These are phyloP conservation scores for Punctularia strigosozonata DNA, from an alignment of 768 basidiomycete species.

Conservation along the genomic window DNA sequence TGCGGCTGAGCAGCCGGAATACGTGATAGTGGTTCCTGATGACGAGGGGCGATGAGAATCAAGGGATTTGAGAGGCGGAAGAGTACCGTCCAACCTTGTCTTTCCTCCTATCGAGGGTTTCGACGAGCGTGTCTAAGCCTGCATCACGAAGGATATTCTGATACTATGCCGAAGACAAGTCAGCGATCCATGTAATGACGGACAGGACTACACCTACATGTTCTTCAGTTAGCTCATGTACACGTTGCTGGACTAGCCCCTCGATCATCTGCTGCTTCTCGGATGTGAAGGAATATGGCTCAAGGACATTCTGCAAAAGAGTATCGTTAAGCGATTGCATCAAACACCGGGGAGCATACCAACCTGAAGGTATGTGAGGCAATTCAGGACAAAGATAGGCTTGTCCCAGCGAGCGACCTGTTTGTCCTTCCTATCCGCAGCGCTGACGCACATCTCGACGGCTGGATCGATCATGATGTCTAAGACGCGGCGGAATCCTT, in stretches of 20 bases:
- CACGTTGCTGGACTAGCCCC: slow-evolving; percentile 45
- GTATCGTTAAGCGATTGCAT: too few relatives aligned
- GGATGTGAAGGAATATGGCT: slow-evolving; percentile 55
- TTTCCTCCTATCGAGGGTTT: slow-evolving; percentile 29
- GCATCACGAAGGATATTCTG: slow-evolving; percentile 40
- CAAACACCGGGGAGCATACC: slow-evolving; percentile 9
- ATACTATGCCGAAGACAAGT: slow-evolving; percentile 23
- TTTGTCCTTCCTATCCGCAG: slow-evolving; percentile 53
- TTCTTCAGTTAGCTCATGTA: slow-evolving; percentile 58
- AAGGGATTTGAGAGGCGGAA: background rate
- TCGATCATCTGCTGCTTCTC: slow-evolving; percentile 50
- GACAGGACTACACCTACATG: slow-evolving; percentile 47
- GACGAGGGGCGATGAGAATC: background rate
- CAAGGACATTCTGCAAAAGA: slow-evolving; percentile 42
- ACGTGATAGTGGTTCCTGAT: slow-evolving; percentile 71
- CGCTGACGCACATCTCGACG: slow-evolving; percentile 58
- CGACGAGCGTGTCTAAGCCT: slow-evolving; percentile 35
- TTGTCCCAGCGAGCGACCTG: slow-evolving; percentile 62
- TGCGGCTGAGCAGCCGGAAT: slow-evolving; percentile 54
- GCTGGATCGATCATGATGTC: slow-evolving; percentile 82
- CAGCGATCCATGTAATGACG: slow-evolving; percentile 3
- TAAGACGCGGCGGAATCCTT: slow-evolving; percentile 60
- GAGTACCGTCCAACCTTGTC: slow-evolving; percentile 24
- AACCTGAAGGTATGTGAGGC: slow-evolving; percentile 73
- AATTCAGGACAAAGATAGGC: slow-evolving; percentile 79